These are phyloP conservation scores for Phyllosticta paracitricarpa DNA, from an alignment of 2,329 filamentous ascomycete species.

Conservation along the genomic window DNA sequence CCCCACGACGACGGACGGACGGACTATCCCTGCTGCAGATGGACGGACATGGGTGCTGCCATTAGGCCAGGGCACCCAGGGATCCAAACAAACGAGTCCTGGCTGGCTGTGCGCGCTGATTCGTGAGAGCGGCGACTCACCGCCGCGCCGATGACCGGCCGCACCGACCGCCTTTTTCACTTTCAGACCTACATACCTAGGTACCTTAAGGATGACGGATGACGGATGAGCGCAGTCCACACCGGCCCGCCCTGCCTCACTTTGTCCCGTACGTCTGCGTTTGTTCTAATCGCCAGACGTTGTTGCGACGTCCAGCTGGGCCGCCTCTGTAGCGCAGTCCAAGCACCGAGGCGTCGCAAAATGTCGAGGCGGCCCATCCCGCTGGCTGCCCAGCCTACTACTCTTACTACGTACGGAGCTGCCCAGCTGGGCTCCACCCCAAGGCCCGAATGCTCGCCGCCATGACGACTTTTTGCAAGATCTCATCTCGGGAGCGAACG, in stretches of 20 bases:
- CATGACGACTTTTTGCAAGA: background rate
- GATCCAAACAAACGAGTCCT: background rate
- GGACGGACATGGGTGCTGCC: background rate
- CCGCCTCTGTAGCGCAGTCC: background rate
- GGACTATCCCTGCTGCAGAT: background rate
- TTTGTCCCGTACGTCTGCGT: background rate
- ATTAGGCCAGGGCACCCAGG: background rate
- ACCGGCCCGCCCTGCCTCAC: background rate
- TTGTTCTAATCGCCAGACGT: background rate
- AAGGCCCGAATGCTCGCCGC: background rate
- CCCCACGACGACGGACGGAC: background rate
- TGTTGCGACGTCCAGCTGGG: background rate
- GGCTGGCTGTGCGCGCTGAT: background rate
- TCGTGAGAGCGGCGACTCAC: background rate
- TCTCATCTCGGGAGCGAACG: background rate
- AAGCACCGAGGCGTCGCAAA: background rate
- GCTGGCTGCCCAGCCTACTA: no score
- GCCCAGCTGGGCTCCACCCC: background rate
- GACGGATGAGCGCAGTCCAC: background rate
- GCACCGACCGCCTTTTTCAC: background rate
- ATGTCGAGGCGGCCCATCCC: background rate
- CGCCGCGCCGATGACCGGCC: background rate
- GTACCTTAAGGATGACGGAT: background rate
- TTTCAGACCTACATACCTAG: background rate
- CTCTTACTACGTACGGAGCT: background rate